Conservation (phyloP, 148 eudicot species). For the Rhododendron vialii region DNA sequence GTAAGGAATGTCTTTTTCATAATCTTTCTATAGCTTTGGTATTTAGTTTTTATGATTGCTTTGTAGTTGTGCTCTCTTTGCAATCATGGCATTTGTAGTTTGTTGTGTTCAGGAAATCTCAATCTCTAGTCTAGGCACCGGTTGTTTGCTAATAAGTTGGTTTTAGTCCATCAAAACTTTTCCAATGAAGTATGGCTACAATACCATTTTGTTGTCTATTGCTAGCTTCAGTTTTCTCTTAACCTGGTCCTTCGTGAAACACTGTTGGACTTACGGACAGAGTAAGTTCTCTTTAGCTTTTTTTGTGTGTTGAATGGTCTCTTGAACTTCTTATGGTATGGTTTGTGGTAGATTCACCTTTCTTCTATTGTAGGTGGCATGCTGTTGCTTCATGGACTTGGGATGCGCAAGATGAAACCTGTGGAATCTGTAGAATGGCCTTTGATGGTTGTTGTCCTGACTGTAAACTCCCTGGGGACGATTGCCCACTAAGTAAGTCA, state of each 20-base stretch:
- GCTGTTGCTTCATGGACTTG: constrained; percentile 99
- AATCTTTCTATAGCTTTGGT: neutral
- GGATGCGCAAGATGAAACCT: constrained; percentile 98
- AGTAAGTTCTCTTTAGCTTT: constrained; percentile 25
- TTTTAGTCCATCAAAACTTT: neutral
- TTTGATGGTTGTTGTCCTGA: constrained; percentile 99
- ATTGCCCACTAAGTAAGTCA: constrained; percentile 85
- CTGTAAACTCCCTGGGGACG: constrained; percentile 96
- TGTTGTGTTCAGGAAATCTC: neutral
- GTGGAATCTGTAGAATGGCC: constrained; percentile 95
- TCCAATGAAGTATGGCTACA: neutral
- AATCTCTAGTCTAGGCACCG: neutral
- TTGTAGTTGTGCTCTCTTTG: neutral
- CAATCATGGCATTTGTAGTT: neutral
- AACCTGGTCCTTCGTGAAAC: constrained; percentile 13
- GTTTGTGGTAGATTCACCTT: neutral
- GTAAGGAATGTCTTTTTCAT: neutral
- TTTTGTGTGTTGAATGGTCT: neutral
- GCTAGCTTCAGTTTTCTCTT: constrained; percentile 18
- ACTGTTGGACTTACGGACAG: constrained; percentile 23
- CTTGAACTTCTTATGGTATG: neutral
- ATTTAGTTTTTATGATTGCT: neutral
- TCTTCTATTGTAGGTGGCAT: constrained; percentile 63
- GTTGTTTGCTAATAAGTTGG: neutral
- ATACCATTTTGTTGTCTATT: neutral